Evolutionary conservation across 228 moss, liverwort and hornwort genomes (phyloP).

Genomic region (Sphagnum fallax): DNA sequence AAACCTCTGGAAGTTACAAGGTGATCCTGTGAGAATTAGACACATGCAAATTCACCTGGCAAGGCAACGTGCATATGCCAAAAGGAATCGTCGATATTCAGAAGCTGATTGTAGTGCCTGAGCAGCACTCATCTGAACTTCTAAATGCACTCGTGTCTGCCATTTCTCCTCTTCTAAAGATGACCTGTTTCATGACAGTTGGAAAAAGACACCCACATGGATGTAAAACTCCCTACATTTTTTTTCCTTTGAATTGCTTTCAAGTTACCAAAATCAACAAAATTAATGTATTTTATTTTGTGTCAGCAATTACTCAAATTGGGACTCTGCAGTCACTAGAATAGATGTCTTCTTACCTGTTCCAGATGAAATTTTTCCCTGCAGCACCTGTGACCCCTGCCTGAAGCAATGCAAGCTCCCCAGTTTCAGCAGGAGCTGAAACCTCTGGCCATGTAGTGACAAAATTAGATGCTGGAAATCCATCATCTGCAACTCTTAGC

Average conservation of each 20-base stretch:
- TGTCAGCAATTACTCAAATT: no score
- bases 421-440: conserved; percentile 30
- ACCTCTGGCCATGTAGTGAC: conserved; percentile 57
- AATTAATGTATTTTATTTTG: no score
- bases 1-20: background rate
- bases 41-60: conserved; percentile 36
- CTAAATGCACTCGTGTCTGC: conserved; percentile 77
- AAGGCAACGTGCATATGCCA: conserved; percentile 81
- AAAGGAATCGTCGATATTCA: conserved; percentile 74
- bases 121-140: conserved; percentile 80
- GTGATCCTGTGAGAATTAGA: background rate
- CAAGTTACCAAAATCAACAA: no score
- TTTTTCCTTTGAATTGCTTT: background rate
- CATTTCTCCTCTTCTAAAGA: conserved; percentile 50
- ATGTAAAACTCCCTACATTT: conserved; percentile 1
- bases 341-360: conserved; percentile 17
- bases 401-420: conserved; percentile 59
- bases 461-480: conserved; percentile 70
- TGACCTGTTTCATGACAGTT: conserved; percentile 23
- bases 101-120: conserved; percentile 61
- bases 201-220: background rate
- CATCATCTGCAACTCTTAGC: conserved; percentile 83
- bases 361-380: conserved; percentile 64
- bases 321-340: no score
- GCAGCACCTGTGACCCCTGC: conserved; percentile 59